Base-by-base conservation (phyloP, 2,329 filamentous ascomycete species). In the Akanthomyces dipterigenus region DNA sequence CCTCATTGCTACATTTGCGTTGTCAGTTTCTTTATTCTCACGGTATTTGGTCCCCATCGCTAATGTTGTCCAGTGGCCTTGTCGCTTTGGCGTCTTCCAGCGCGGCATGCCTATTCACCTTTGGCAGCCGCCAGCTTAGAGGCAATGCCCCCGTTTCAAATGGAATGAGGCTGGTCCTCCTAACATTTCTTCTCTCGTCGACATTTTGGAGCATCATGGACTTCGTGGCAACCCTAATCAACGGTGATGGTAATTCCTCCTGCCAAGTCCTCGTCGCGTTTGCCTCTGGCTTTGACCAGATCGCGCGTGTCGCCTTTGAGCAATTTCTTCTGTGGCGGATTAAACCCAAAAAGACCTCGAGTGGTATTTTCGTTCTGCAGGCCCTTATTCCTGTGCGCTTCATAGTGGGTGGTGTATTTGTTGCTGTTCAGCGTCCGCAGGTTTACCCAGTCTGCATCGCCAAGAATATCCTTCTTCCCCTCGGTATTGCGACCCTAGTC, bases 101-200 rank as follows among this genome's bases (percentile, higher is more conserved):
- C 49, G 76, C 77, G 55, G 72, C 79, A 65, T 73, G 80, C 70
- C 73, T 81, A 66, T 72, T 77, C 63, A 74, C 77, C 64, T 80
- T 74, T 68, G 77, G 78, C 65, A 75, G 81, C 75, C 40, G 42
- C 5, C 49, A 20, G 20, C 42, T 38, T 40, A 46, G 28, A 36
- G 75, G 77, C 69, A 76, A 76, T 63, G 72, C 78, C 45, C 71
- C 83, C 63, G 76, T 82, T 69, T 77, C 80, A 72, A 81, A 85
- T 74, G 80, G 81, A 75, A 78, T 80, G 82, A 85, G 83, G 82
- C 83, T 86, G 82, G 82, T 79, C 82, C 82, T 86, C 81, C 73
- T 79, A 68, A 71, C 75, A 65, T 85, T 84, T 70, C 76, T 85
- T 67, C 63, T 77, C 28, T 75, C 77, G 62, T 75, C 80, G 34